Base-by-base conservation (phyloP, 139 green algal genomes). In the Asterochloris sp. region DNA sequence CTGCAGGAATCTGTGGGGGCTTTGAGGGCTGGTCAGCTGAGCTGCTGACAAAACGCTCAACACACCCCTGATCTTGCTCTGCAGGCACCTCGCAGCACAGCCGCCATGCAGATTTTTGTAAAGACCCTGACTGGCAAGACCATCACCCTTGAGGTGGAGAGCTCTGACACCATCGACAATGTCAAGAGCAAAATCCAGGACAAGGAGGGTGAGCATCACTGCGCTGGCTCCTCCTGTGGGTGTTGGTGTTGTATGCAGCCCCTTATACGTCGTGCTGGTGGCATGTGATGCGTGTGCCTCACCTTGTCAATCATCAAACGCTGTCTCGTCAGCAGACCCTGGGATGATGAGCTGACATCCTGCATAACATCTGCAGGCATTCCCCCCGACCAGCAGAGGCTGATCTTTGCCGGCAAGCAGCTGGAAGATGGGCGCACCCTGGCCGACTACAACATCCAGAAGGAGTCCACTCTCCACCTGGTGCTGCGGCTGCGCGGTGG, bases 331-430 rank as follows among this genome's bases (percentile, higher is more conserved):
- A 54, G 38, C 38, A 54, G 38, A 2, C 38, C 38, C 38, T 6
- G 38, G 38, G 38, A 54, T n/a, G n/a, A n/a, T 54, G 38, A 98
- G 92, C 92, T 54, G 38, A 54, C 38, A 54, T 54, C 38, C 38
- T 54, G 38, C 38, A 54, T 54, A 2, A 54, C 6, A 2, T 2
- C 38, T 54, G 38, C 38, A 54, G 38, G 38, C 38, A 54, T 54
- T 6, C 74, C 83, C 16, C 38, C 38, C 6, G 38, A 54, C 38
- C 38, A 54, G 38, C 38, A 54, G 38, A 54, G 96, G 69, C 90
- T 98, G 71, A 98, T 98, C 85, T 98, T 98, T 82, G 96, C 96
- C 26, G 96, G 96, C 88, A 98, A 98, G 92, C 95, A 98, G 92
- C 93, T 98, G 83, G 95, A 98, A 90, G 95, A 98, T 80, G 95